Evolutionary conservation across 2,329 filamentous ascomycete genomes (phyloP).

Genomic region (Phialophora macrospora): DNA sequence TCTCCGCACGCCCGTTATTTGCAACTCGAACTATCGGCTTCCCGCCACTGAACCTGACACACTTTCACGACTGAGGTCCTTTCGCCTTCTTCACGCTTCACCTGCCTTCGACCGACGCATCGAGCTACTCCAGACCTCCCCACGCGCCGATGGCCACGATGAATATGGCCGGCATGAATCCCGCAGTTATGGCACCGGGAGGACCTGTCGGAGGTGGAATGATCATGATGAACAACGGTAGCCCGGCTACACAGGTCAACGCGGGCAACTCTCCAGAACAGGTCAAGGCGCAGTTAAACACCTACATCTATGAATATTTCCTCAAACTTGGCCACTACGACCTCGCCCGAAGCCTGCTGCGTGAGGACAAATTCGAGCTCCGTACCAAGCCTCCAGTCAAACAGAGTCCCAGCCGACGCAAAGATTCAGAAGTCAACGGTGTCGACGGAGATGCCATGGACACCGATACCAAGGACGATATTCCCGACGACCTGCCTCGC

Average conservation of each 20-base stretch:
- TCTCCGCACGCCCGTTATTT: slow-evolving; percentile 29
- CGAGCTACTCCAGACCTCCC: slow-evolving; percentile 8
- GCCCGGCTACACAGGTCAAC: slow-evolving; percentile 50
- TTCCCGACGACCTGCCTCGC: slow-evolving; percentile 77
- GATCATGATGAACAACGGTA: slow-evolving; percentile 60
- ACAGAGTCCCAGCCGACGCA: slow-evolving; percentile 70
- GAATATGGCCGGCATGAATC: slow-evolving; percentile 63
- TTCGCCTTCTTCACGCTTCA: slow-evolving; percentile 16
- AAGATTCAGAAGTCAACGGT: slow-evolving; percentile 73
- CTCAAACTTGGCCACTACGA: slow-evolving; percentile 83
- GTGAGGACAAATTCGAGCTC: slow-evolving; percentile 64
- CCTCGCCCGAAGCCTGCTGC: slow-evolving; percentile 75
- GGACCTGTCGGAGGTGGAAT: slow-evolving; percentile 60
- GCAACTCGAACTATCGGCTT: slow-evolving; percentile 20
- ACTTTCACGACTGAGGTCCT: slow-evolving; percentile 18
- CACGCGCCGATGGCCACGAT: slow-evolving; percentile 45
- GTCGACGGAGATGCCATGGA: slow-evolving; percentile 77
- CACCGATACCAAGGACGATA: slow-evolving; percentile 79
- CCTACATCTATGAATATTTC: slow-evolving; percentile 75
- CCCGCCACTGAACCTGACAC: slow-evolving; percentile 27
- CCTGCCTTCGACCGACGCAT: background rate
- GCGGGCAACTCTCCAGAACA: slow-evolving; percentile 40
- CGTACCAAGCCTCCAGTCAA: slow-evolving; percentile 63
- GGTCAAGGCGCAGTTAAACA: slow-evolving; percentile 59
- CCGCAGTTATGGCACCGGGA: slow-evolving; percentile 49